Percentiles rank a stretch among this genome's conserved stretches.
Conservation (phyloP, 371 early-diverging fungal genomes). For the Encephalitozoon intestinalis region DNA sequence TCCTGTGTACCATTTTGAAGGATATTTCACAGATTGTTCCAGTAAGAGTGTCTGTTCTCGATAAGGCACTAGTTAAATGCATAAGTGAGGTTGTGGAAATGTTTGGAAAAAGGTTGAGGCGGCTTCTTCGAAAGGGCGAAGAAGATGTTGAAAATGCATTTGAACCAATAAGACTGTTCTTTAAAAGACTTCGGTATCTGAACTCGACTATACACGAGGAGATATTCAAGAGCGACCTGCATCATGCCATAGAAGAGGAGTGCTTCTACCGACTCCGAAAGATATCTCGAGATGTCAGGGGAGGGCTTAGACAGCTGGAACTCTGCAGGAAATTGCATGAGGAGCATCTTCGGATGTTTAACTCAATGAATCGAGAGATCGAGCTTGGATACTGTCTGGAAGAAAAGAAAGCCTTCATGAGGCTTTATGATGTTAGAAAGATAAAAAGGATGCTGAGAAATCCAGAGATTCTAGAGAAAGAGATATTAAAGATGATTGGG, state of each 20-base stretch:
- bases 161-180: neutral
- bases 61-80: neutral
- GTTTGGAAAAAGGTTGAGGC: neutral
- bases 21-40: neutral
- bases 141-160: neutral
- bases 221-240: neutral
- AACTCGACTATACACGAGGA: neutral
- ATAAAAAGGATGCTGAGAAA: neutral
- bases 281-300: neutral
- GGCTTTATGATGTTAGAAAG: neutral
- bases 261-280: neutral
- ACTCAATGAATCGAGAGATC: neutral
- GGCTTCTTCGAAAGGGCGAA: neutral
- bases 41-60: neutral
- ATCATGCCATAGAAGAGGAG: neutral
- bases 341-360: neutral
- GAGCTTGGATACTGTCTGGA: neutral
- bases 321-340: neutral
- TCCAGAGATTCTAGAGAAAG: neutral
- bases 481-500: neutral
- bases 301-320: neutral
- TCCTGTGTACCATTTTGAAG: neutral
- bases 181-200: neutral
- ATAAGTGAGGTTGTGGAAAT: neutral
- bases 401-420: neutral